A percentile compares a stretch with the other conserved stretches of the same genome.
phyloP scores from a whole-genome alignment of 129 eudicot genomes.

The Escallonia herrerae region DNA sequence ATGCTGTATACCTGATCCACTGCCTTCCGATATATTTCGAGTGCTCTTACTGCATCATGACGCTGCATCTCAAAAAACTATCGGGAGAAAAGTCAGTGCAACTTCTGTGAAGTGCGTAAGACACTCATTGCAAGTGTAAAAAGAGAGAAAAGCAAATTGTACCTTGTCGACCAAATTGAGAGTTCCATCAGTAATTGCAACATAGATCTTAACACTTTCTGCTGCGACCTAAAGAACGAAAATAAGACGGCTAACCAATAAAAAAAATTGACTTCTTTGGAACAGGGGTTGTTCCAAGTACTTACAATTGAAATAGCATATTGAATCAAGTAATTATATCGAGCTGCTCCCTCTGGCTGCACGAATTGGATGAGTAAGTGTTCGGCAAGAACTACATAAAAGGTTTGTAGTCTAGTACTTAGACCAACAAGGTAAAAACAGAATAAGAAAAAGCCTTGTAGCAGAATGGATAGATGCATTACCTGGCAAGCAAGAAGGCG shows the following conservation, averaged over 20 bases:
- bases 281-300: neutral
- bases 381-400: neutral
- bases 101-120: neutral
- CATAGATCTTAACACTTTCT: slow-evolving; percentile 68
- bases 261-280: neutral
- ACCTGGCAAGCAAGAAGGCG: slow-evolving; percentile 74
- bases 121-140: too few species aligned
- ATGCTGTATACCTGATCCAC: slow-evolving; percentile 41
- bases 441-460: neutral
- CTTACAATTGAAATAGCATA: slow-evolving; percentile 66
- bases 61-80: slow-evolving; percentile 82
- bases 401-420: too few species aligned
- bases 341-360: slow-evolving; percentile 70
- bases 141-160: neutral
- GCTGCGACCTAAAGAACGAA: slow-evolving; percentile 52
- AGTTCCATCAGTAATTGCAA: slow-evolving; percentile 57
- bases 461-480: slow-evolving; percentile 5
- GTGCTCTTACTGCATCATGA: slow-evolving; percentile 66
- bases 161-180: slow-evolving; percentile 69
- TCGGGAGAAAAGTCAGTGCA: slow-evolving; percentile 8
- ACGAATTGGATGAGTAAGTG: neutral
- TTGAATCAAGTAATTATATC: slow-evolving; percentile 53
- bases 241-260: neutral
- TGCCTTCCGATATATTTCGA: slow-evolving; percentile 61
- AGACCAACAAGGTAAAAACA: neutral